phyloP scores from a whole-genome alignment of 345 rosid genomes.

The Gossypium herbaceum region DNA sequence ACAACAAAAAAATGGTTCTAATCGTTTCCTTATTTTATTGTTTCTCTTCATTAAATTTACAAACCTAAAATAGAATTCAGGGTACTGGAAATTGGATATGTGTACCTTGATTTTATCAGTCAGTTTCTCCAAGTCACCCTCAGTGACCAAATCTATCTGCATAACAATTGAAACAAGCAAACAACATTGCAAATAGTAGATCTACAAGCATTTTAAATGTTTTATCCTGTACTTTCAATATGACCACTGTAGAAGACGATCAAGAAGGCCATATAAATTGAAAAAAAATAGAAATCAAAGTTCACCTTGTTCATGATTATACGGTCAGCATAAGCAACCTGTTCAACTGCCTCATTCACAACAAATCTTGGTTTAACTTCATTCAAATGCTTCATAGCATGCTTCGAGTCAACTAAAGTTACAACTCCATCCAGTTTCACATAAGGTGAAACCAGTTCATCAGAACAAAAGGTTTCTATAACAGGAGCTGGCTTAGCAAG shows the following conservation, averaged over 20 bases:
- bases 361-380: constrained; percentile 74
- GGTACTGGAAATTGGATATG: neutral
- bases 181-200: neutral
- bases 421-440: constrained; percentile 76
- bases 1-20: neutral
- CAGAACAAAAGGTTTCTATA: constrained; percentile 64
- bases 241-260: neutral
- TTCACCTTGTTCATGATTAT: constrained; percentile 66
- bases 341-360: constrained; percentile 75
- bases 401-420: constrained; percentile 72
- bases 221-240: neutral
- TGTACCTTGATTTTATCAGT: constrained; percentile 56
- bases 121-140: constrained; percentile 46
- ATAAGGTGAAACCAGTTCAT: constrained; percentile 53
- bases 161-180: neutral
- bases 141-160: constrained; percentile 66
- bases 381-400: constrained; percentile 63
- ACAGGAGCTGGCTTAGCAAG: constrained; percentile 80
- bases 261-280: neutral
- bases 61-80: neutral
- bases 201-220: neutral
- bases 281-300: neutral
- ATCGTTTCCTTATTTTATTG: neutral
- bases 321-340: constrained; percentile 79
- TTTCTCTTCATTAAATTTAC: neutral